Evolutionary conservation across 768 basidiomycete species (phyloP).

Genomic region (Holtermanniella nyarrowii): DNA sequence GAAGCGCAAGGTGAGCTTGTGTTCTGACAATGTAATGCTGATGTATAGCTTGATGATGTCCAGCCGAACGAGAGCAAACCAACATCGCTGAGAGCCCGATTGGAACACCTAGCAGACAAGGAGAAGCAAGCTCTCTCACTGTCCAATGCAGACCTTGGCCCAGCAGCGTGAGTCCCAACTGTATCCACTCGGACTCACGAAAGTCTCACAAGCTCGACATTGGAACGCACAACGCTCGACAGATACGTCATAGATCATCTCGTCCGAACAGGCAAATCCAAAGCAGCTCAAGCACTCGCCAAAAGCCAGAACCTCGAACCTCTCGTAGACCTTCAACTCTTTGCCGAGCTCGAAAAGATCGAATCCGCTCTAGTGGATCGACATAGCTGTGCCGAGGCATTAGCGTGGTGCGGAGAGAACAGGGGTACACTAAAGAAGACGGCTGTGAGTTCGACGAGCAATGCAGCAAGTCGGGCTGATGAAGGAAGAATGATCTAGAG

Average conservation of each 20-base stretch:
- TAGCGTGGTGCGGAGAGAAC: constrained; percentile 95
- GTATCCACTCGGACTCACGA: not conserved
- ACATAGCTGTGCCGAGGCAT: constrained; percentile 69
- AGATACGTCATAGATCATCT: constrained; percentile 92
- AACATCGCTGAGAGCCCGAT: constrained; percentile 14
- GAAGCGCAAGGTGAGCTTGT: constrained; percentile 66
- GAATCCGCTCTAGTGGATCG: constrained; percentile 64
- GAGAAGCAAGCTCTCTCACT: not conserved
- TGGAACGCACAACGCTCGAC: constrained; percentile 46
- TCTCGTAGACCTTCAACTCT: constrained; percentile 82
- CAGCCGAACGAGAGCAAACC: constrained; percentile 17
- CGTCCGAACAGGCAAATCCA: constrained; percentile 64
- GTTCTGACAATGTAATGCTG: constrained; percentile 1
- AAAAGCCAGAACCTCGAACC: constrained; percentile 71
- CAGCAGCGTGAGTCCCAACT: not conserved
- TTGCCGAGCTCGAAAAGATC: constrained; percentile 77
- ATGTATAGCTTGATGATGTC: constrained; percentile 26
- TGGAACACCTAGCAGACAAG: constrained; percentile 16
- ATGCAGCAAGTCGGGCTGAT: not conserved
- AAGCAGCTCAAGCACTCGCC: constrained; percentile 66
- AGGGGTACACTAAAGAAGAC: constrained; percentile 81
- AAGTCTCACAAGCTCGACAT: not conserved
- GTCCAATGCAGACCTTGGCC: not conserved
- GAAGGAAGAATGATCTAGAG: constrained; percentile 73
- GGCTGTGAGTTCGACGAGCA: constrained; percentile 49